These are phyloP conservation scores for Dendrobium nobile DNA, from an alignment of 106 monocot genomes.

Conservation along the genomic window DNA sequence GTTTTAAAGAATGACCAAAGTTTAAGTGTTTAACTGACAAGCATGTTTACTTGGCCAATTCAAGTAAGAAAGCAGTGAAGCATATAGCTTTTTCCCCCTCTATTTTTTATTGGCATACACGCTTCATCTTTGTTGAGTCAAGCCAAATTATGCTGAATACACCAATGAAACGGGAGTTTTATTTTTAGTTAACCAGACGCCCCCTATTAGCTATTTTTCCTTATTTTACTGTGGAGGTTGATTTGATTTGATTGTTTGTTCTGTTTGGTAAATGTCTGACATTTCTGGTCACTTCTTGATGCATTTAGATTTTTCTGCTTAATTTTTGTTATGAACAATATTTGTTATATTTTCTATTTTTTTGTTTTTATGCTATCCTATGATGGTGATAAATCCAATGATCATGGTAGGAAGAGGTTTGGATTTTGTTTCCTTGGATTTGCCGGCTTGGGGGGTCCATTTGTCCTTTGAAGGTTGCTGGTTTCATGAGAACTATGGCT, in stretches of 20 bases:
- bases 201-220: background rate
- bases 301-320: too few relatives aligned
- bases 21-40: background rate
- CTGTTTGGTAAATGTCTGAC: background rate
- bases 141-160: background rate
- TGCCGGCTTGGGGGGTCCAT: too few relatives aligned
- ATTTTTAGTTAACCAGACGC: background rate
- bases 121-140: background rate
- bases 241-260: background rate
- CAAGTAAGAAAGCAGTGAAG: background rate
- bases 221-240: background rate
- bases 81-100: background rate
- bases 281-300: background rate
- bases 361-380: too few relatives aligned
- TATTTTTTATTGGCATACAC: too few relatives aligned
- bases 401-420: too few relatives aligned
- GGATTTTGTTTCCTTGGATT: too few relatives aligned
- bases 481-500: too few relatives aligned
- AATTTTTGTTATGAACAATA: too few relatives aligned
- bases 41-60: background rate
- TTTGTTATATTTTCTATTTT: too few relatives aligned
- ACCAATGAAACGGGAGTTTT: background rate
- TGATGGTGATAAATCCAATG: too few relatives aligned
- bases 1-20: background rate
- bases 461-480: too few relatives aligned